Base-by-base conservation (phyloP, 2,329 filamentous ascomycete species). In the Apiospora saccharicola region DNA sequence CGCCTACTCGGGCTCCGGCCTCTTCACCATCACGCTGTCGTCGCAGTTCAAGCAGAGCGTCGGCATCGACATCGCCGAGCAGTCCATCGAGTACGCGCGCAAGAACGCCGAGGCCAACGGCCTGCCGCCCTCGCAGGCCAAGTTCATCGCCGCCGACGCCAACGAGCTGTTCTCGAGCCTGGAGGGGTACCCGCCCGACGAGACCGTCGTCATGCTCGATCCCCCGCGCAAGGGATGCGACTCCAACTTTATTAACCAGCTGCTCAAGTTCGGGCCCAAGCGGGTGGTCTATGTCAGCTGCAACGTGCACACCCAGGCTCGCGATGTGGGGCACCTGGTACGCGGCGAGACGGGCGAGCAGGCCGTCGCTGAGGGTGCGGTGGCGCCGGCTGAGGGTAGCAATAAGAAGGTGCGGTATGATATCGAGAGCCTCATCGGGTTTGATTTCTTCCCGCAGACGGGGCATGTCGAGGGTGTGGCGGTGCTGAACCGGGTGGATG, bases 141-240 rank as follows among this genome's bases (percentile, higher is more conserved):
- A 88, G 71, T 99, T 99, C 85, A 91, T 98, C 77, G 94, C 95
- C 51, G 95, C 95, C 68, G 95, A 98, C 81, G 96, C 96, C 3
- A 87, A 91, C 22, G 86, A 92, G 75, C 90, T 99, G 26, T 99
- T 99, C 87, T 89, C 90, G 74, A 89, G 89, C 73, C 91, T 97
- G 61, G 85, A 72, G 1, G 37, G 24, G 34, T 96, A 94, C 81
- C 89, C 92, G 12, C 85, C 94, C 2, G 90, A 94, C 73, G 91
- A 97, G 84, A 98, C 96, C 0, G 92, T 94, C 49, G 93, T 98
- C n/a, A 92, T 99, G 74, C 92, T 99, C 72, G 96, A 99, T 80
- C 96, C 96, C n/a, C 95, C 96, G 8, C 89, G 96, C 61, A 99
- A 98, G 82, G 96, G 96, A 13, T 98, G 96, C 80, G 96, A 98